These are phyloP conservation scores for Linnemannia exigua DNA, from an alignment of 192 early-diverging fungal species.

Conservation along the genomic window DNA sequence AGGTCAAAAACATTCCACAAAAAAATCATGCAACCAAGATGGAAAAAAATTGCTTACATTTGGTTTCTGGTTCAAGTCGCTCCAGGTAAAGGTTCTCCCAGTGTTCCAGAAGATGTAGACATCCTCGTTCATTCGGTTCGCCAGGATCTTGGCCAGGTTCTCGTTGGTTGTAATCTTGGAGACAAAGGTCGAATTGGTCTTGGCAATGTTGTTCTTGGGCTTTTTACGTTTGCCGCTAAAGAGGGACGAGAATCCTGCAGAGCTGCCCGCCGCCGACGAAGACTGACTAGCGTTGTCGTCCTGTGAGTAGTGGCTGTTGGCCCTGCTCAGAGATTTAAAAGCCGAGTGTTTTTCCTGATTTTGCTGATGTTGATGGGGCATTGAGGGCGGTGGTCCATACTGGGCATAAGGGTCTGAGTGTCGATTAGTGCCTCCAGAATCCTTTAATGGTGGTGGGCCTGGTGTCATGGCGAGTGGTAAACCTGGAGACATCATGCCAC, in stretches of 20 bases:
- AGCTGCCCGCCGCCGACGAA: conserved; percentile 11
- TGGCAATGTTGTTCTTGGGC: conserved; percentile 77
- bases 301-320: conserved; percentile 38
- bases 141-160: conserved; percentile 73
- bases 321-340: conserved; percentile 29
- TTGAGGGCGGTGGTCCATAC: conserved; percentile 45
- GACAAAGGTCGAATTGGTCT: conserved; percentile 82
- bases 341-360: conserved; percentile 9
- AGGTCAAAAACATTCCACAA: not conserved
- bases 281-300: conserved; percentile 27
- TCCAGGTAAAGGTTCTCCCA: conserved; percentile 81
- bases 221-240: conserved; percentile 58
- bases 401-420: conserved; percentile 40
- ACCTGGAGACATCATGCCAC: conserved; percentile 37
- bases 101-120: conserved; percentile 83
- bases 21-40: conserved; percentile 2
- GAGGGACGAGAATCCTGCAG: conserved; percentile 52
- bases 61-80: conserved; percentile 70
- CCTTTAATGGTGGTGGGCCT: conserved; percentile 36
- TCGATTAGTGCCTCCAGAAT: conserved; percentile 24
- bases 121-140: conserved; percentile 67
- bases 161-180: conserved; percentile 79
- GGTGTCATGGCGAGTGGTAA: conserved; percentile 21
- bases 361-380: conserved; percentile 15
- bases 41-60: conserved; percentile 64